Percentiles rank a stretch among this genome's conserved stretches.
Evolutionary conservation across 2,329 filamentous ascomycete species (phyloP).

Genomic region (Alternaria panax): DNA sequence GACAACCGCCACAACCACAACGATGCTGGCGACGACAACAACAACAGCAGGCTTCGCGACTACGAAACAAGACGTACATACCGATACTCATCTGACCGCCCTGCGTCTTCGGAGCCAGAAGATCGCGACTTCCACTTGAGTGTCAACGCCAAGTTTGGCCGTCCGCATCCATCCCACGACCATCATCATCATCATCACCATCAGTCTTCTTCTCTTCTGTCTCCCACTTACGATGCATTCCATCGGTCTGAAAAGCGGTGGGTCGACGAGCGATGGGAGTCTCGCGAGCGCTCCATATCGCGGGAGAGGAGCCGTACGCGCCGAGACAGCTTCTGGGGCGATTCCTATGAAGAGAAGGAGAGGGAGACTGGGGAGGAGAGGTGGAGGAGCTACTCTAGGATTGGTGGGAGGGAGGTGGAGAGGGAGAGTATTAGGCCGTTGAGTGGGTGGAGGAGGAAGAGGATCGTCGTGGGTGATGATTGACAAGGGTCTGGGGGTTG

Average conservation of each 20-base stretch:
- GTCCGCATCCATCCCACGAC: slow-evolving; percentile 25
- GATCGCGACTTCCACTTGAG: slow-evolving; percentile 35
- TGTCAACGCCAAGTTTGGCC: slow-evolving; percentile 30
- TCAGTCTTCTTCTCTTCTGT: slow-evolving; percentile 13
- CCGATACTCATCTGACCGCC: slow-evolving; percentile 13
- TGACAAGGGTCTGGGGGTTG: background rate
- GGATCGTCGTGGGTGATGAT: slow-evolving; percentile 8
- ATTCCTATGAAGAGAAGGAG: slow-evolving; percentile 19
- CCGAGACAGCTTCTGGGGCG: slow-evolving; percentile 23
- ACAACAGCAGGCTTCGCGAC: slow-evolving; percentile 8
- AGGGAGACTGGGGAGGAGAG: slow-evolving; percentile 31
- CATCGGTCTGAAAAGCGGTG: slow-evolving; percentile 38
- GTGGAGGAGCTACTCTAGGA: slow-evolving; percentile 28
- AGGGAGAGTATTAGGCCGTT: slow-evolving; percentile 44
- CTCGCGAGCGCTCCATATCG: slow-evolving; percentile 26
- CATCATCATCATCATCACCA: background rate
- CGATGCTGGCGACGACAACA: slow-evolving; percentile 16
- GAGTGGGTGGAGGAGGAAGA: slow-evolving; percentile 29
- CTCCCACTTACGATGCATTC: slow-evolving; percentile 30
- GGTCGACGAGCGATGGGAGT: slow-evolving; percentile 37
- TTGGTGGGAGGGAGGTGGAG: slow-evolving; percentile 35
- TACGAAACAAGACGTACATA: slow-evolving; percentile 14
- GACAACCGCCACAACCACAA: slow-evolving; percentile 14
- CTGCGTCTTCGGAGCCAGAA: slow-evolving; percentile 22
- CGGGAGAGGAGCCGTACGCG: slow-evolving; percentile 8